A percentile compares a stretch with the other conserved stretches of the same genome.
phyloP scores from a whole-genome alignment of 164 flowering plant species.

The Umbellularia californica region DNA sequence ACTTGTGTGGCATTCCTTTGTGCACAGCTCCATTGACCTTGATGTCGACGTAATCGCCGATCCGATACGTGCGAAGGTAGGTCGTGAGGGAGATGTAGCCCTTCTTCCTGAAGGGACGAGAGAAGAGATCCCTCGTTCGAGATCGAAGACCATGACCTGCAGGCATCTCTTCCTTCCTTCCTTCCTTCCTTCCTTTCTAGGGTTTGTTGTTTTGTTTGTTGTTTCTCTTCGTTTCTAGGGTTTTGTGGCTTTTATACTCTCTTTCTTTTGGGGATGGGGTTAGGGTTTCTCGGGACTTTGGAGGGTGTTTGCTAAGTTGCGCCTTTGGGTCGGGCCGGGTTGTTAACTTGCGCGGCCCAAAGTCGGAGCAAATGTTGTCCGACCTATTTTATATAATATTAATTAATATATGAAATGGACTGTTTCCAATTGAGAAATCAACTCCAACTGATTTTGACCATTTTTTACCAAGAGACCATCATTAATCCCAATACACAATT shows the following conservation, averaged over 20 bases:
- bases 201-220: background rate
- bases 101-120: constrained; percentile 73
- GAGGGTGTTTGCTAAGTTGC: too few relatives aligned
- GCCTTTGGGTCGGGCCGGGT: too few relatives aligned
- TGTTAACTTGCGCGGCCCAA: too few relatives aligned
- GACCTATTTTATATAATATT: too few relatives aligned
- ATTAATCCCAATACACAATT: too few relatives aligned
- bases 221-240: background rate
- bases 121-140: constrained; percentile 61
- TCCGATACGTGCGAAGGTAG: constrained; percentile 50
- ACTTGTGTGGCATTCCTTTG: constrained; percentile 93
- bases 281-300: too few relatives aligned
- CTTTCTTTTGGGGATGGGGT: too few relatives aligned
- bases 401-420: too few relatives aligned
- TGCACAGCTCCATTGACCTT: constrained; percentile 81
- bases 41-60: constrained; percentile 71
- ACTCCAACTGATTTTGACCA: too few relatives aligned
- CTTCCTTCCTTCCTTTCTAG: background rate
- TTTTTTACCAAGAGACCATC: too few relatives aligned
- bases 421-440: too few relatives aligned
- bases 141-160: constrained; percentile 70
- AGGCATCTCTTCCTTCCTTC: constrained; percentile 42
- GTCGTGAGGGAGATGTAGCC: constrained; percentile 59
- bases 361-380: too few relatives aligned
- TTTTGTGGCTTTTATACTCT: background rate